Conservation (phyloP, 306 rosid species). For the Biancaea sappan region DNA sequence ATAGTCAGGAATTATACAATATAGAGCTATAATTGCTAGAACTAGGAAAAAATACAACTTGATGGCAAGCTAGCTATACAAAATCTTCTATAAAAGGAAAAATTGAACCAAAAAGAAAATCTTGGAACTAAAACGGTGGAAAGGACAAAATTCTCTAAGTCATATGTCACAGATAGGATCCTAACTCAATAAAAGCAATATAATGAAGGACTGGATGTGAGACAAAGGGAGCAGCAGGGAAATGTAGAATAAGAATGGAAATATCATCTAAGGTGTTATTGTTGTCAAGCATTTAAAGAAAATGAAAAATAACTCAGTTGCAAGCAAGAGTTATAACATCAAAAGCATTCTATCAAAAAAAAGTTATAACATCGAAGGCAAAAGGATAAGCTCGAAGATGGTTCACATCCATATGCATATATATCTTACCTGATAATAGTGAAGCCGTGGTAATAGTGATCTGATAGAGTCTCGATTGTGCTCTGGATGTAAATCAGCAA, state of each 20-base stretch:
- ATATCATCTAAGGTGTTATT: background rate
- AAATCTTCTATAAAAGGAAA: background rate
- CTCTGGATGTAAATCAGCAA: conserved; percentile 72
- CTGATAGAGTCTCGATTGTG: conserved; percentile 71
- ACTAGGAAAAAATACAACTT: background rate
- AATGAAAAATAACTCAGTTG: background rate
- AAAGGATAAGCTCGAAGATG: background rate
- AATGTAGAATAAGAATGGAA: conserved; percentile 3
- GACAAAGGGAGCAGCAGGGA: background rate
- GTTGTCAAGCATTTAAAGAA: background rate
- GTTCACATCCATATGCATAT: conserved; percentile 20
- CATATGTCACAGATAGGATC: background rate
- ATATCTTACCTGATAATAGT: conserved; percentile 66
- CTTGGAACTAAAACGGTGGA: background rate
- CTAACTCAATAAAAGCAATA: background rate
- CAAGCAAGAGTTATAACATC: conserved; percentile 12
- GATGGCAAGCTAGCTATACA: conserved; percentile 1
- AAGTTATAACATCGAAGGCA: background rate
- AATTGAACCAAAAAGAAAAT: conserved; percentile 7
- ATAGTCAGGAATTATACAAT: conserved; percentile 36
- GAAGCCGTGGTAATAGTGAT: conserved; percentile 74
- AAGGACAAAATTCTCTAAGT: background rate
- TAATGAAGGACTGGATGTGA: conserved; percentile 3
- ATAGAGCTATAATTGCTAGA: conserved; percentile 11
- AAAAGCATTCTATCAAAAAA: conserved; percentile 10